Conservation (phyloP, 2,329 filamentous ascomycete genomes). For the Colletotrichum lini region DNA sequence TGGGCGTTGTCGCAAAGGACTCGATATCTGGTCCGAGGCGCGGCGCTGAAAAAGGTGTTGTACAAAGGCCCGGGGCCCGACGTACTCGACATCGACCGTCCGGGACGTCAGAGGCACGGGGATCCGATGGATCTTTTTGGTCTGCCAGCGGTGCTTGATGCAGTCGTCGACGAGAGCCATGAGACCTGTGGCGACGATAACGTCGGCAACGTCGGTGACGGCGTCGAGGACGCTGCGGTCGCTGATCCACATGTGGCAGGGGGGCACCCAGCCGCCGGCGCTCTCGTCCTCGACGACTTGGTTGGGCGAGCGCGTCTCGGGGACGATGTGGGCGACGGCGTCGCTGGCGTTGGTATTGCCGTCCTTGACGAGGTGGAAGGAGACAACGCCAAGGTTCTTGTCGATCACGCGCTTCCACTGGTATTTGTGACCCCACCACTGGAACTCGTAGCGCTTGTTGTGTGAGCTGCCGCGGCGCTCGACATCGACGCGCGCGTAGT, state of each 20-base stretch:
- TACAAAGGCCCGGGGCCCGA: conserved; percentile 53
- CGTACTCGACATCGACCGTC: conserved; percentile 49
- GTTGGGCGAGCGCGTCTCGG: conserved; percentile 79
- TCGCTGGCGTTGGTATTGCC: conserved; percentile 62
- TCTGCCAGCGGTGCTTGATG: conserved; percentile 83
- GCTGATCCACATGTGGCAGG: conserved; percentile 91
- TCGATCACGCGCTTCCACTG: conserved; percentile 83
- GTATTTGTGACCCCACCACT: conserved; percentile 93
- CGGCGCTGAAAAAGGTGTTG: conserved; percentile 59
- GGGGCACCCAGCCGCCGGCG: conserved; percentile 91
- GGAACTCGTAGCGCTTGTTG: conserved; percentile 87
- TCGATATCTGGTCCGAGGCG: conserved; percentile 55
- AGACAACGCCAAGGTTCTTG: conserved; percentile 77
- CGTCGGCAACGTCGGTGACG: conserved; percentile 86
- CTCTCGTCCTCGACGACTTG: conserved; percentile 80
- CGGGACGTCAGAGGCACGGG: conserved; percentile 53
- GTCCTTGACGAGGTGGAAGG: conserved; percentile 84
- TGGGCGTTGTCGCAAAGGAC: conserved; percentile 54
- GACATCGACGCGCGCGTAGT: conserved; percentile 94
- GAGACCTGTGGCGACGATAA: conserved; percentile 91
- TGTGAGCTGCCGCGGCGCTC: conserved; percentile 76
- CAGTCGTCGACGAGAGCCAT: conserved; percentile 91
- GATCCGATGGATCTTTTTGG: conserved; percentile 59
- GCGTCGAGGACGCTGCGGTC: conserved; percentile 79
- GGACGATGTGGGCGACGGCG: conserved; percentile 87